Conservation (phyloP, 108 stramenopile species). For the Aurantiochytrium sp. region DNA sequence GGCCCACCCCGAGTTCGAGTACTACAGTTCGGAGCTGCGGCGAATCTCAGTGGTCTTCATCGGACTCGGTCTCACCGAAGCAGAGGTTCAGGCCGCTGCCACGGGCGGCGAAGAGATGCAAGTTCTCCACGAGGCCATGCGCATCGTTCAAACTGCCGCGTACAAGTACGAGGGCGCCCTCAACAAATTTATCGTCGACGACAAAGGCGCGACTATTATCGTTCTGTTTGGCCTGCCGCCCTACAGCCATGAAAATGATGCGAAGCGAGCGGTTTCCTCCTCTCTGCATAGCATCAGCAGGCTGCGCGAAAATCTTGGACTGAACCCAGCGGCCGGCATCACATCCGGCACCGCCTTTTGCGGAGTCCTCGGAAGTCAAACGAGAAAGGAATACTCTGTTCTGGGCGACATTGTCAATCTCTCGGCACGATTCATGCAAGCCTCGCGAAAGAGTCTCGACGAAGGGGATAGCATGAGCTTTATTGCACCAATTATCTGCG, state of each 20-base stretch:
- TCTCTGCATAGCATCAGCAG: conserved; percentile 31
- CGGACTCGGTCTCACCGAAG: conserved; percentile 47
- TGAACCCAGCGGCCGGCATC: conserved; percentile 46
- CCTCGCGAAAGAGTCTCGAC: neutral
- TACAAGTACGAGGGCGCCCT: conserved; percentile 54
- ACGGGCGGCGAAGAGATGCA: conserved; percentile 48
- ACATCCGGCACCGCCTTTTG: conserved; percentile 57
- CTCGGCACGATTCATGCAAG: conserved; percentile 50
- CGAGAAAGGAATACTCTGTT: conserved; percentile 52
- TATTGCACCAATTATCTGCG: neutral
- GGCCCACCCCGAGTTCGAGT: conserved; percentile 39
- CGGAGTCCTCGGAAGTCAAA: conserved; percentile 47
- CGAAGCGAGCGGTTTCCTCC: conserved; percentile 39
- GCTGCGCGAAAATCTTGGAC: conserved; percentile 32
- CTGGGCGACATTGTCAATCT: conserved; percentile 59
- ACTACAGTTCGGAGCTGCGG: conserved; percentile 43
- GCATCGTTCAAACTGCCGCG: conserved; percentile 36
- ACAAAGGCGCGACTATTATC: conserved; percentile 59
- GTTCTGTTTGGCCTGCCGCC: conserved; percentile 56
- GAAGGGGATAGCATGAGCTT: conserved; percentile 15
- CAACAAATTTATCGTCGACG: conserved; percentile 60
- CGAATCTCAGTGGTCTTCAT: conserved; percentile 48
- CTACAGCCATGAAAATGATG: conserved; percentile 43
- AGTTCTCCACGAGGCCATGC: conserved; percentile 37
- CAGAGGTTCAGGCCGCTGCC: conserved; percentile 44